A percentile compares a stretch with the other conserved stretches of the same genome.
phyloP scores from a whole-genome alignment of 179 eudicot species.

The Beta lomatogona region DNA sequence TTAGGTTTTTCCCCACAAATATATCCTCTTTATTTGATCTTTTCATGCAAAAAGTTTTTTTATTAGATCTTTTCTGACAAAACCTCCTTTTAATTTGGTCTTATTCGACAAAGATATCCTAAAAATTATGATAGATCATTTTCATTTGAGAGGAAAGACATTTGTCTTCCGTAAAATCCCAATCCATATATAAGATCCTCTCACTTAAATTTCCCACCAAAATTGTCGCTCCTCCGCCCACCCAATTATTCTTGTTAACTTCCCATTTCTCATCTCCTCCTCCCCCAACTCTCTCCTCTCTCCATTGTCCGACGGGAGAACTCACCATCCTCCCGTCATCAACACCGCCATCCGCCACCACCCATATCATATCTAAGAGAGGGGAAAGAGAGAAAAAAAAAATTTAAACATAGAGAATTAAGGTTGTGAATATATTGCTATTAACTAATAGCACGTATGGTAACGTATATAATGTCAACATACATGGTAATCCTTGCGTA shows the following conservation, averaged over 20 bases:
- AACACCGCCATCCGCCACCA: neutral
- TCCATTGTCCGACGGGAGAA: slow-evolving; percentile 27
- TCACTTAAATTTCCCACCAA: slow-evolving; percentile 29
- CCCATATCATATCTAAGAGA: neutral
- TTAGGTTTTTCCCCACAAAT: too few relatives aligned
- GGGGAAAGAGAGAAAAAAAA: slow-evolving; percentile 14
- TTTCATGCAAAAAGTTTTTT: too few relatives aligned
- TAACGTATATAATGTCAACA: neutral
- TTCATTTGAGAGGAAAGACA: neutral
- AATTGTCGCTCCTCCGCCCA: slow-evolving; percentile 26
- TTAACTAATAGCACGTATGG: neutral
- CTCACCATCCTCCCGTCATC: slow-evolving; percentile 14
- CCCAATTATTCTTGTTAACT: neutral
- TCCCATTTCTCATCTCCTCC: neutral
- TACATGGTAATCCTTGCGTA: neutral
- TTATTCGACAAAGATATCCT: too few relatives aligned
- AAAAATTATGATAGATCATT: neutral
- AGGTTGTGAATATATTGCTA: too few relatives aligned
- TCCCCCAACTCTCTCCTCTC: slow-evolving; percentile 3
- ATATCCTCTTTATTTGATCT: too few relatives aligned
- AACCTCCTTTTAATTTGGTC: too few relatives aligned
- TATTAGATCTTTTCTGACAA: too few relatives aligned
- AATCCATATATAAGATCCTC: slow-evolving; percentile 22
- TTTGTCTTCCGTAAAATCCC: neutral
- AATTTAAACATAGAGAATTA: neutral